Conservation (phyloP, 192 early-diverging fungal genomes). For the Coemansia sp. region DNA sequence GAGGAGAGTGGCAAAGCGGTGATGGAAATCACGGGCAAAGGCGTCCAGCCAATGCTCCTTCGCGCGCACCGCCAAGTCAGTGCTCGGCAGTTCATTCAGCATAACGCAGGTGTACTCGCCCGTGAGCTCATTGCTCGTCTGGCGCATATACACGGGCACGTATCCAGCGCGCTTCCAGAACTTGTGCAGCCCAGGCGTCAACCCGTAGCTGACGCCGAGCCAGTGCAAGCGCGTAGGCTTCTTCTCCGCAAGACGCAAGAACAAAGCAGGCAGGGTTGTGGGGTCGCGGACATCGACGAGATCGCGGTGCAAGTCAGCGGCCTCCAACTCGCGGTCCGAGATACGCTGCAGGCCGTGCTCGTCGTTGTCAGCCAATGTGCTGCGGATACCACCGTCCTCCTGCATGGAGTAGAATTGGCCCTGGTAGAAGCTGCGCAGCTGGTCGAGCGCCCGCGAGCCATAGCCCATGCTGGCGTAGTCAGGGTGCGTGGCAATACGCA, state of each 20-base stretch:
- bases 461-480: slow-evolving; percentile 98
- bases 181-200: slow-evolving; percentile 87
- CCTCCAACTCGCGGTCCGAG: slow-evolving; percentile 60
- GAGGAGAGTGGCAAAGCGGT: slow-evolving; percentile 84
- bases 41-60: slow-evolving; percentile 78
- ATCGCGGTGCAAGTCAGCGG: slow-evolving; percentile 68
- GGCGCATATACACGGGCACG: slow-evolving; percentile 92
- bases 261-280: slow-evolving; percentile 87
- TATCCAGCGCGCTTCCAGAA: slow-evolving; percentile 96
- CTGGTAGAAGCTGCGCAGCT: slow-evolving; percentile 86
- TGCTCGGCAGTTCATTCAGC: slow-evolving; percentile 74
- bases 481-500: slow-evolving; percentile 97
- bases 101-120: slow-evolving; percentile 99
- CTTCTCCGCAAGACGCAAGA: slow-evolving; percentile 85
- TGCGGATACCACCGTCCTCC: slow-evolving; percentile 56
- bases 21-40: slow-evolving; percentile 91
- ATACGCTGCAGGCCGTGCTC: slow-evolving; percentile 58
- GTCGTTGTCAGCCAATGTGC: slow-evolving; percentile 58
- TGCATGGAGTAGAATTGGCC: slow-evolving; percentile 70
- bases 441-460: slow-evolving; percentile 83
- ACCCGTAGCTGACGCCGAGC: slow-evolving; percentile 94
- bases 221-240: slow-evolving; percentile 81
- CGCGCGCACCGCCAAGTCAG: slow-evolving; percentile 50
- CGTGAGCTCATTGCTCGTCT: slow-evolving; percentile 95
- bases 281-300: slow-evolving; percentile 84